phyloP scores from a whole-genome alignment of 768 basidiomycete species.

The Pleurotus djamor region DNA sequence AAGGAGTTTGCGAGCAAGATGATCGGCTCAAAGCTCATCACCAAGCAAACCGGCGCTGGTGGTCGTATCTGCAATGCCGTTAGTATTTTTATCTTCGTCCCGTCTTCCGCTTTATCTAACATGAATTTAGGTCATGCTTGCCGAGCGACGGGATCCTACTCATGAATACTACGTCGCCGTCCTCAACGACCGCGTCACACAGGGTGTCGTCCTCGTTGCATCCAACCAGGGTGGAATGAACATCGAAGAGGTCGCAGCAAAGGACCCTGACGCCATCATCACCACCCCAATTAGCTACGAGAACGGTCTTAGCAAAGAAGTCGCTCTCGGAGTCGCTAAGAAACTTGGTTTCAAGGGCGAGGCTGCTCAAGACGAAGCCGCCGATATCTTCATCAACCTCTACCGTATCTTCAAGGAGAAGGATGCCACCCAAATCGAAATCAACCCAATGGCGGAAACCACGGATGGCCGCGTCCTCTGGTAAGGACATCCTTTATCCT shows the following conservation, averaged over 20 bases:
- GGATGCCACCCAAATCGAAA: slow-evolving; percentile 99
- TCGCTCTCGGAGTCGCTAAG: slow-evolving; percentile 78
- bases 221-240: slow-evolving; percentile 99
- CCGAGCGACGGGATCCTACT: slow-evolving; percentile 87
- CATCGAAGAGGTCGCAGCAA: slow-evolving; percentile 98
- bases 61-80: slow-evolving; percentile 97
- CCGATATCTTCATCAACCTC: slow-evolving; percentile 89
- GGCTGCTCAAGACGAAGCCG: slow-evolving; percentile 77
- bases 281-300: slow-evolving; percentile 89
- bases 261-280: slow-evolving; percentile 92
- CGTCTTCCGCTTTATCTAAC: neutral
- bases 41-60: slow-evolving; percentile 94
- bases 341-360: slow-evolving; percentile 86
- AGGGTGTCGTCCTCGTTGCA: slow-evolving; percentile 90
- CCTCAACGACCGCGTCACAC: slow-evolving; percentile 88
- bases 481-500: slow-evolving; percentile 41
- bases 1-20: slow-evolving; percentile 86
- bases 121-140: slow-evolving; percentile 84
- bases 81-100: slow-evolving; percentile 22
- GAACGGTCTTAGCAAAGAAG: slow-evolving; percentile 70
- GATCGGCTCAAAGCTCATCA: slow-evolving; percentile 94
- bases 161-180: slow-evolving; percentile 99
- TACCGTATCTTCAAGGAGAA: slow-evolving; percentile 98
- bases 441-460: slow-evolving; percentile 96
- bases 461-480: slow-evolving; percentile 91